Base-by-base conservation (phyloP, 78 protist species). In the Planoprotostelium fungivorum region DNA sequence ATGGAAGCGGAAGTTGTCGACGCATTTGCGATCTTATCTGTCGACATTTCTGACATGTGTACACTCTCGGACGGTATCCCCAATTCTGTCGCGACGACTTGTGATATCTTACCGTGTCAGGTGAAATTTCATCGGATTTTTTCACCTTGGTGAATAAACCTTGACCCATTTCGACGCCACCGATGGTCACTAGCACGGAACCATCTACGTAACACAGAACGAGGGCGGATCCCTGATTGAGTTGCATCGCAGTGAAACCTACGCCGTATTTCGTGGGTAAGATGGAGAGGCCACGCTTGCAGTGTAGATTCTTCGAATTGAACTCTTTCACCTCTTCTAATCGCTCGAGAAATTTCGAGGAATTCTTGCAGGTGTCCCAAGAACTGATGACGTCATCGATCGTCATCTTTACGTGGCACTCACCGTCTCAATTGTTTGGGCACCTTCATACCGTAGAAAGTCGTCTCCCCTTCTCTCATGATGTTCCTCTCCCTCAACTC, bases 101-200 rank as follows among this genome's bases (percentile, higher is more conserved):
- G 95, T 28, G 28, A 0, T 83, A 96, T 93, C 73, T 51, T 16
- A 51, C 5, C 73, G 73, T 25, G 73, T 51, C 5, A 51, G 5
- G 16, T 51, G 16, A 51, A 51, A 51, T 51, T 25, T n/a, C n/a
- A n/a, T n/a, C n/a, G n/a, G n/a, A n/a, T n/a, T n/a, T n/a, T n/a
- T 36, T 23, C 88, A 98, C 94, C 93, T 97, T 97, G 35, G 98
- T 98, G 88, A 97, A 95, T n/a, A 98, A 89, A 36, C 99, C 99
- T 86, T 99, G 99, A 29, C 99, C 99, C 98, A 98, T 98, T 38
- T 98, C 99, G 16, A 94, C 85, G n/a, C 99, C 99, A 35, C 99
- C 98, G 96, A 96, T 98, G 36, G 96, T 87, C 9, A 99, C 96
- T 28, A 96, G 85, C 1, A 98, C 97, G 9, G 98, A 37, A 0